A percentile compares a stretch with the other conserved stretches of the same genome.
Conservation (phyloP, 805 yeast species). For the Candida silvatica region DNA sequence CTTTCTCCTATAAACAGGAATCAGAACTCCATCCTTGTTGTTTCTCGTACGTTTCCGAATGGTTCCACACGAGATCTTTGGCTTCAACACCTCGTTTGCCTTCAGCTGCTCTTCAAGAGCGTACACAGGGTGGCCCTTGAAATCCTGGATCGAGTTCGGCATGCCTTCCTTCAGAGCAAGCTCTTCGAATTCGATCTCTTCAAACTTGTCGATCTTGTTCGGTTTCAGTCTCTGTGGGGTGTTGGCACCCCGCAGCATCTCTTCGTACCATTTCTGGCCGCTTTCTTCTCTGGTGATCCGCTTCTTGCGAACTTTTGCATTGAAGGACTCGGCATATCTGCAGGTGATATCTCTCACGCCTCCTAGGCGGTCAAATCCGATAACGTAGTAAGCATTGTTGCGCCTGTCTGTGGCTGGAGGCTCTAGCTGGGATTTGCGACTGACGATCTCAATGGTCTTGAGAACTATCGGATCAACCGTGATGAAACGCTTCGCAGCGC, state of each 20-base stretch:
- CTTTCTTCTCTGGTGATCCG: constrained; percentile 54
- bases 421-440: constrained; percentile 38
- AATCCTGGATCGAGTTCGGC: constrained; percentile 78
- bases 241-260: constrained; percentile 30
- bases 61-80: constrained; percentile 68
- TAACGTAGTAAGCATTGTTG: constrained; percentile 61
- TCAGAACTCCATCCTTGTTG: constrained; percentile 26
- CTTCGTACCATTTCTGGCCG: constrained; percentile 54
- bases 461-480: constrained; percentile 75
- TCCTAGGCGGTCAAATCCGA: constrained; percentile 64
- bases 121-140: constrained; percentile 80
- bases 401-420: constrained; percentile 57
- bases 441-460: constrained; percentile 52
- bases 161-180: constrained; percentile 72
- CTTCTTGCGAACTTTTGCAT: constrained; percentile 68
- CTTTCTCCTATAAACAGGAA: constrained; percentile 60
- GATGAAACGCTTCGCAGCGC: constrained; percentile 64
- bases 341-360: constrained; percentile 78
- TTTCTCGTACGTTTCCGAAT: constrained; percentile 35
- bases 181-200: constrained; percentile 50
- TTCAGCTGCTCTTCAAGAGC: constrained; percentile 70
- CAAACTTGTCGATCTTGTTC: constrained; percentile 39
- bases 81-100: constrained; percentile 63
- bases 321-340: constrained; percentile 62
- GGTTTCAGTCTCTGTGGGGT: constrained; percentile 15